phyloP scores from a whole-genome alignment of 345 rosid species.

The Excoecaria cochinchinensis region DNA sequence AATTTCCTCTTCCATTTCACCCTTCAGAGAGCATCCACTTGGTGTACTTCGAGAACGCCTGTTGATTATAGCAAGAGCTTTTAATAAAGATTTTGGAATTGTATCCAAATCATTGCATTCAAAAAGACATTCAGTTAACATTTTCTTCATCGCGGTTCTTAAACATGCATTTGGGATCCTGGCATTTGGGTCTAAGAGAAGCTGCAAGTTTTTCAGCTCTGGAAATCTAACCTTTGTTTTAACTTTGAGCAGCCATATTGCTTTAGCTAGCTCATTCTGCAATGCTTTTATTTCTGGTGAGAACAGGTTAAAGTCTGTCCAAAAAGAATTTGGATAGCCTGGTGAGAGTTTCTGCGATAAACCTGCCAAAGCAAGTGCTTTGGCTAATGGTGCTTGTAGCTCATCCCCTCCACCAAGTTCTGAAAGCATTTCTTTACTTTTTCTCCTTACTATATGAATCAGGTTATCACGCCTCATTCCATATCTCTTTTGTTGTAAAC shows the following conservation, averaged over 20 bases:
- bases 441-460: slow-evolving; percentile 42
- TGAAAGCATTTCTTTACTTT: slow-evolving; percentile 55
- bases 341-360: slow-evolving; percentile 50
- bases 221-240: slow-evolving; percentile 41
- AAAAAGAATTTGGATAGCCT: slow-evolving; percentile 32
- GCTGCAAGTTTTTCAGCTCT: slow-evolving; percentile 56
- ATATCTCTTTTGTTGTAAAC: slow-evolving; percentile 26
- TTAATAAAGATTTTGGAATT: slow-evolving; percentile 55
- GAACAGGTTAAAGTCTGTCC: slow-evolving; percentile 40
- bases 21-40: slow-evolving; percentile 31
- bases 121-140: slow-evolving; percentile 65
- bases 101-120: slow-evolving; percentile 63
- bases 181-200: slow-evolving; percentile 51
- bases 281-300: slow-evolving; percentile 51
- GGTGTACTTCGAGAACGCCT: slow-evolving; percentile 32
- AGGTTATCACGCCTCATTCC: slow-evolving; percentile 40
- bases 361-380: slow-evolving; percentile 64
- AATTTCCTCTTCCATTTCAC: slow-evolving; percentile 58
- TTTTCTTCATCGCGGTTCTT: slow-evolving; percentile 51
- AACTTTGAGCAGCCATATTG: slow-evolving; percentile 46
- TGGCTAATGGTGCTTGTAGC: slow-evolving; percentile 62
- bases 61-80: slow-evolving; percentile 66
- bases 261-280: slow-evolving; percentile 74
- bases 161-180: slow-evolving; percentile 42
- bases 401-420: slow-evolving; percentile 41